phyloP scores from a whole-genome alignment of 139 green algal genomes.

The Dunaliella primolecta region DNA sequence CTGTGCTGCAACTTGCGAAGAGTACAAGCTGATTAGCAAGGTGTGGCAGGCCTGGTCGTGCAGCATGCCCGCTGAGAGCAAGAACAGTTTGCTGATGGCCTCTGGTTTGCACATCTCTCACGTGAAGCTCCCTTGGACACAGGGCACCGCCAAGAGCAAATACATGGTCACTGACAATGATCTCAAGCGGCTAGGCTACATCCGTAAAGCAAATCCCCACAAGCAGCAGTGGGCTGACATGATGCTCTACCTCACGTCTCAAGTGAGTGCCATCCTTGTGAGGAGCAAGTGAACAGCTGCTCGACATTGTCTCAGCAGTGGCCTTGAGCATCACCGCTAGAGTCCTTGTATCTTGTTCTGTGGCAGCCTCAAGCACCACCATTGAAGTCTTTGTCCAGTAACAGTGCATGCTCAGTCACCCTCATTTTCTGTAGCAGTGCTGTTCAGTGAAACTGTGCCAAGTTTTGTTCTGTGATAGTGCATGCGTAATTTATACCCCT shows the following conservation, averaged over 20 bases:
- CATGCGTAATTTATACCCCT: neutral
- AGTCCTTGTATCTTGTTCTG: neutral
- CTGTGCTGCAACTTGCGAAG: neutral
- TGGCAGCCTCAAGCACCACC: neutral
- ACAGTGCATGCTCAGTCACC: neutral
- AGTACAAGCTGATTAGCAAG: neutral
- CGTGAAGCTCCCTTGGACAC: too few relatives aligned
- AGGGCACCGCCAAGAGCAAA: slow-evolving; percentile 48
- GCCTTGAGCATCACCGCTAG: neutral
- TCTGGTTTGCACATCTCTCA: too few relatives aligned
- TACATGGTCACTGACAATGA: slow-evolving; percentile 61
- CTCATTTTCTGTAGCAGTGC: too few relatives aligned
- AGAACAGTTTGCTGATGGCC: too few relatives aligned
- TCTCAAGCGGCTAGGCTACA: slow-evolving; percentile 51
- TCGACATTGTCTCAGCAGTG: too few relatives aligned
- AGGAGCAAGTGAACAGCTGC: neutral
- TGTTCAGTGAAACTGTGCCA: too few relatives aligned
- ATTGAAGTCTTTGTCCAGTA: neutral
- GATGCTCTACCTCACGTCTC: slow-evolving; percentile 62
- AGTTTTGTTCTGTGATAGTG: too few relatives aligned
- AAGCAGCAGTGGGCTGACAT: slow-evolving; percentile 63
- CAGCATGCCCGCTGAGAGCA: too few relatives aligned
- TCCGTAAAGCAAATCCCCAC: slow-evolving; percentile 60
- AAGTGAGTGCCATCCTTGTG: slow-evolving; percentile 33
- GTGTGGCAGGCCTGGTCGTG: neutral